These are phyloP conservation scores for Russula vinacea DNA, from an alignment of 768 basidiomycete species.

Conservation along the genomic window DNA sequence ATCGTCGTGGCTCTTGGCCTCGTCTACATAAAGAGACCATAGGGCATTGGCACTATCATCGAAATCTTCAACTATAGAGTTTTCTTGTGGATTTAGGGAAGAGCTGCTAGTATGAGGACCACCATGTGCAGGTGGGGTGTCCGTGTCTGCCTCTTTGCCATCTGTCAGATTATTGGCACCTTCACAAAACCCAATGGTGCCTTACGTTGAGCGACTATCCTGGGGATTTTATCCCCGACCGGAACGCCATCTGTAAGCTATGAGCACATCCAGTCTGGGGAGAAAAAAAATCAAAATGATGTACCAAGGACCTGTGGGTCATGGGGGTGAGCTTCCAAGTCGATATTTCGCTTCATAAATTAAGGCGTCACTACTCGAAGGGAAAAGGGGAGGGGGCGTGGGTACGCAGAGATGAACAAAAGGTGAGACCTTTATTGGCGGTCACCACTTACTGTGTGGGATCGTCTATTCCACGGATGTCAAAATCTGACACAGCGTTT, in stretches of 20 bases:
- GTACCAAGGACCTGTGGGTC: background rate
- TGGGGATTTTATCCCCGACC: background rate
- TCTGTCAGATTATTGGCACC: background rate
- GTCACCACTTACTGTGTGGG: background rate
- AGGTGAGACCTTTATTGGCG: background rate
- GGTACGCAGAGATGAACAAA: background rate
- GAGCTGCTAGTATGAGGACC: background rate
- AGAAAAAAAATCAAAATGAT: background rate
- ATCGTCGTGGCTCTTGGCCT: conserved; percentile 7
- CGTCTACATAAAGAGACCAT: conserved; percentile 11
- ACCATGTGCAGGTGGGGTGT: background rate
- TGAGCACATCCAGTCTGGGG: background rate
- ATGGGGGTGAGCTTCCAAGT: background rate
- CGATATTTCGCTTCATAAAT: background rate
- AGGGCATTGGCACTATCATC: conserved; percentile 11
- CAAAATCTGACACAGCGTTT: background rate
- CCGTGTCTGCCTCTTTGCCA: background rate
- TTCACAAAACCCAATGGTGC: background rate
- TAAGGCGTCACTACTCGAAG: background rate
- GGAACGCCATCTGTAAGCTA: too few relatives aligned
- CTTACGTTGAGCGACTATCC: background rate
- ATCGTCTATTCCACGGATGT: background rate
- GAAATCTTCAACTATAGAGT: background rate
- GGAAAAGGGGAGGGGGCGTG: background rate
- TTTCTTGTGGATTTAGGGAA: background rate